Evolutionary conservation across 225 moss, liverwort and hornwort genomes (phyloP).

Genomic region (Straminergon stramineum): DNA sequence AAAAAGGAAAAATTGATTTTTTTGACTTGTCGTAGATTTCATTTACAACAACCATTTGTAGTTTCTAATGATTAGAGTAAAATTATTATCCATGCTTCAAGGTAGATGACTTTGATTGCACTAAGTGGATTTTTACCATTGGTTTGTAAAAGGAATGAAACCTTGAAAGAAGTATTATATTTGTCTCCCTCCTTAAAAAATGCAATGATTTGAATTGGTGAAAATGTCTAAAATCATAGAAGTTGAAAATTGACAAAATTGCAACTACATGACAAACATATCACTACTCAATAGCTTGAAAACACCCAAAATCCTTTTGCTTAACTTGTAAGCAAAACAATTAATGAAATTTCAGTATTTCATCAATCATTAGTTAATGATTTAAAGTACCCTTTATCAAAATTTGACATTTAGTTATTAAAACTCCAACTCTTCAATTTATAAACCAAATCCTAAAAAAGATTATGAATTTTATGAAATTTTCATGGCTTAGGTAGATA

Average conservation of each 20-base stretch:
- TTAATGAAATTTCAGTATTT: neutral
- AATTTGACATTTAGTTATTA: neutral
- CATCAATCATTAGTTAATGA: neutral
- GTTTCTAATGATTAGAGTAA: neutral
- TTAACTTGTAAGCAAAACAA: neutral
- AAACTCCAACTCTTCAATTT: too few species aligned
- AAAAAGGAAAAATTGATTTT: neutral
- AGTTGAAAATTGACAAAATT: neutral
- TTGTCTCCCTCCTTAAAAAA: neutral
- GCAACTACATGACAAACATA: neutral
- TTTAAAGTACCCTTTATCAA: neutral
- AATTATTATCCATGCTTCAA: neutral
- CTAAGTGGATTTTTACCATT: neutral
- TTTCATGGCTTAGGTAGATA: neutral
- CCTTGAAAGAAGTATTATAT: neutral
- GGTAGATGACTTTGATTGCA: neutral
- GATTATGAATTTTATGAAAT: too few species aligned
- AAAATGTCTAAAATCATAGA: neutral
- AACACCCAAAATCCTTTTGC: neutral
- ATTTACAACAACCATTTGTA: neutral
- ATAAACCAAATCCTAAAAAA: neutral
- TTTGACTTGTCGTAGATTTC: too few species aligned
- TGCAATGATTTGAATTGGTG: neutral
- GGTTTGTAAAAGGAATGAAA: neutral
- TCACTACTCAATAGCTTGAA: neutral